Conservation (phyloP, 2,329 filamentous ascomycete species). For the Elsinoe fawcettii region DNA sequence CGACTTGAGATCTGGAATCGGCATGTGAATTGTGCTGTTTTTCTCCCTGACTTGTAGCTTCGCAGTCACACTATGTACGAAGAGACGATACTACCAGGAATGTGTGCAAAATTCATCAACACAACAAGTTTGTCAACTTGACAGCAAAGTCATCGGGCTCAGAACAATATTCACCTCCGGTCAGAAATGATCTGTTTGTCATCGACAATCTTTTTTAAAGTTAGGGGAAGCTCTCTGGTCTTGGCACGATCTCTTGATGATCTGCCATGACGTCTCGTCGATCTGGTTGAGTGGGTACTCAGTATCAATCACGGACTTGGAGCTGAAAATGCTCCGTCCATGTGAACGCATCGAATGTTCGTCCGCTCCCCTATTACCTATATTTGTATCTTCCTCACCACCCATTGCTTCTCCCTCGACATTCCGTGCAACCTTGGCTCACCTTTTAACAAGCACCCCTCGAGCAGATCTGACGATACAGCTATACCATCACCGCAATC, state of each 20-base stretch:
- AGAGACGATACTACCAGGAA: no score
- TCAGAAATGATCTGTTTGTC: neutral
- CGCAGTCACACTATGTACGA: no score
- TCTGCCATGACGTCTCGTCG: slow-evolving; percentile 12
- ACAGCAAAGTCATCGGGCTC: no score
- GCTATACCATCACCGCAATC: neutral
- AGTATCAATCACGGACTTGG: slow-evolving; percentile 4
- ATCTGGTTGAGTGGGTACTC: slow-evolving; percentile 9
- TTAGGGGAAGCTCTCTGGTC: neutral
- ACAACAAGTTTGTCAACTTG: no score
- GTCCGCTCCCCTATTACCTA: neutral
- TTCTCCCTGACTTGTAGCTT: no score
- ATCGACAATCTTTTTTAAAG: neutral
- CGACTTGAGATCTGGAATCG: slow-evolving; percentile 12
- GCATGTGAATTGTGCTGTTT: neutral
- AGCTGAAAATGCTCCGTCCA: neutral
- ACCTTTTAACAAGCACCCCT: neutral
- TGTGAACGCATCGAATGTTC: neutral
- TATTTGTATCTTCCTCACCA: slow-evolving; percentile 5
- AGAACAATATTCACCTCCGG: neutral
- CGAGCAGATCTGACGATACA: neutral
- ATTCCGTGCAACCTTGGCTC: neutral
- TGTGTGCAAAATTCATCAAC: no score
- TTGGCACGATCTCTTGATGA: slow-evolving; percentile 8
- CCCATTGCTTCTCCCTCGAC: neutral